Evolutionary conservation across 768 basidiomycete species (phyloP).

Genomic region (Mycena galopus): DNA sequence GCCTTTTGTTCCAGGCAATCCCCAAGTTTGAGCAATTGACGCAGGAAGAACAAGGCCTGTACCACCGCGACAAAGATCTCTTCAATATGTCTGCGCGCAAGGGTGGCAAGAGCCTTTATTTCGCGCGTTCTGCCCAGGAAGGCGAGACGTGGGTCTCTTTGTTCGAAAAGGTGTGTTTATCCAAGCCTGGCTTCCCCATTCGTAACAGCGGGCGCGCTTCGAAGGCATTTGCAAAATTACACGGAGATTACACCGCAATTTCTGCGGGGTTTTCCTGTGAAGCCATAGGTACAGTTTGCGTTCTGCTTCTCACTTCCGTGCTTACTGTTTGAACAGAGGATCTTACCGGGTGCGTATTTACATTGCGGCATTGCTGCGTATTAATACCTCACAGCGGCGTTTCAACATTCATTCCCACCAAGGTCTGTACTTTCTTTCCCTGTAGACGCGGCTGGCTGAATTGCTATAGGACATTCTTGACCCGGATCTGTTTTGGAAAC

Average conservation of each 20-base stretch:
- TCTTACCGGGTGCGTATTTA: slow-evolving; percentile 61
- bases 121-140: slow-evolving; percentile 59
- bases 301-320: not conserved
- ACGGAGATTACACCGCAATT: slow-evolving; percentile 59
- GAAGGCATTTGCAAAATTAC: slow-evolving; percentile 65
- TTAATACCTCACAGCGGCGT: slow-evolving; percentile 51
- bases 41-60: slow-evolving; percentile 55
- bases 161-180: slow-evolving; percentile 60
- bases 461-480: slow-evolving; percentile 59
- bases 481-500: slow-evolving; percentile 63
- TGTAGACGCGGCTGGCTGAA: not conserved
- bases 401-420: slow-evolving; percentile 57
- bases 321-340: slow-evolving; percentile 51
- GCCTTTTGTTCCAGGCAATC: slow-evolving; percentile 61
- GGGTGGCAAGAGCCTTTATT: slow-evolving; percentile 63
- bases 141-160: slow-evolving; percentile 70
- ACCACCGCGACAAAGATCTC: slow-evolving; percentile 63
- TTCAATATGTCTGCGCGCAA: slow-evolving; percentile 62
- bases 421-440: slow-evolving; percentile 41
- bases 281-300: slow-evolving; percentile 48
- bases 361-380: not conserved
- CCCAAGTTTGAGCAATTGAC: slow-evolving; percentile 66
- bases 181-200: not conserved
- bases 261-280: slow-evolving; percentile 56
- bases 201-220: not conserved